Percentiles rank a stretch among this genome's conserved stretches.
Conservation (phyloP, 257 asterid genomes). For the Ajuga chamaepitys region DNA sequence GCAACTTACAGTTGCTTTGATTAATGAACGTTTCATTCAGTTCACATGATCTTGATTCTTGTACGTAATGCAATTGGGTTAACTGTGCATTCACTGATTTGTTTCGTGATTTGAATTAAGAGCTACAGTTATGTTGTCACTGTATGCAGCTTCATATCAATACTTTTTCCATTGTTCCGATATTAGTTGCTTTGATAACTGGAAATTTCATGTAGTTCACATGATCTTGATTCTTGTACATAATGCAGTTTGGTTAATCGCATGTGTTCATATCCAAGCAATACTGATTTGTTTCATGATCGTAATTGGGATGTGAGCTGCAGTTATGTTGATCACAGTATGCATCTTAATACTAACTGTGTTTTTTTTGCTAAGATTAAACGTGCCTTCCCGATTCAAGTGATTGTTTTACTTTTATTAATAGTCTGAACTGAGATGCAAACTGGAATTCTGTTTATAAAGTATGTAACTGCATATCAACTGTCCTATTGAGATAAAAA, state of each 20-base stretch:
- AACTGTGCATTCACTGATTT: background rate
- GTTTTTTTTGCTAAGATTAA: background rate
- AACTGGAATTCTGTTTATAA: background rate
- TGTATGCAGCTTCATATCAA: no score
- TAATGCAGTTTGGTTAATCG: no score
- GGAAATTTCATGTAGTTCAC: no score
- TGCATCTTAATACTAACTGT: background rate
- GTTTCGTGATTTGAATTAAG: background rate
- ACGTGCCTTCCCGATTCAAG: background rate
- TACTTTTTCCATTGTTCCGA: no score
- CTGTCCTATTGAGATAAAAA: background rate
- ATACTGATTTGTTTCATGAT: no score
- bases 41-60: background rate
- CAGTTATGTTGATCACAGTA: no score
- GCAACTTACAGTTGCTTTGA: conserved; percentile 3
- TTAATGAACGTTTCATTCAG: conserved; percentile 12
- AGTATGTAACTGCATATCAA: no score
- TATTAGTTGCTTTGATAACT: no score
- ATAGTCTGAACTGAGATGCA: background rate
- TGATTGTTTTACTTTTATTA: background rate
- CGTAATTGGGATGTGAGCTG: no score
- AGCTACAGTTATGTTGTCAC: background rate
- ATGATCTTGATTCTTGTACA: no score
- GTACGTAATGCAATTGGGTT: background rate
- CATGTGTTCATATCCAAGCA: no score